These are phyloP conservation scores for Heritiera littoralis DNA, from an alignment of 345 rosid species.

Conservation along the genomic window DNA sequence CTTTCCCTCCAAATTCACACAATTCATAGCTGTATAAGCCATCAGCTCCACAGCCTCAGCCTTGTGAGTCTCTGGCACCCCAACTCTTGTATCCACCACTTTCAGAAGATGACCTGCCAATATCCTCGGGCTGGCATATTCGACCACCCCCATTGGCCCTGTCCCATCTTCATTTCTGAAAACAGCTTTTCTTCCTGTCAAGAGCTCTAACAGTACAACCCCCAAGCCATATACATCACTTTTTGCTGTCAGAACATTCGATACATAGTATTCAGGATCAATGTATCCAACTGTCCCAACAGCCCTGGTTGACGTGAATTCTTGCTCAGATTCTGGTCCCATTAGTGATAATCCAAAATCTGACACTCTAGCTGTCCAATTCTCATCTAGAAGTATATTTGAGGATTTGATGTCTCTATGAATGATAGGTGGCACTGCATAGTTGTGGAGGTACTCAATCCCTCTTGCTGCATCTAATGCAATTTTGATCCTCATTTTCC, in stretches of 20 bases:
- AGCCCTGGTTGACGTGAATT: conserved; percentile 42
- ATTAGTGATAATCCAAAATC: conserved; percentile 63
- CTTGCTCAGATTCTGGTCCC: conserved; percentile 48
- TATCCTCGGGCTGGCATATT: conserved; percentile 41
- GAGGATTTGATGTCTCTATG: conserved; percentile 79
- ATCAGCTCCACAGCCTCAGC: conserved; percentile 48
- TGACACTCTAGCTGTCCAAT: conserved; percentile 61
- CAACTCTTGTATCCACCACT: conserved; percentile 48
- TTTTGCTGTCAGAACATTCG: conserved; percentile 48
- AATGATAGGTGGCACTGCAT: conserved; percentile 64
- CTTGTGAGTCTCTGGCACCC: conserved; percentile 35
- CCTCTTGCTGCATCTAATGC: conserved; percentile 65
- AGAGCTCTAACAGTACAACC: conserved; percentile 57
- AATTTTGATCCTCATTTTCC: conserved; percentile 65
- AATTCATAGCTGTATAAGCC: conserved; percentile 46
- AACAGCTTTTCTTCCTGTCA: conserved; percentile 60
- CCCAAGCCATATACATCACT: conserved; percentile 69
- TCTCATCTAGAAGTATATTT: conserved; percentile 53
- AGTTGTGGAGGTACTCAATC: conserved; percentile 62
- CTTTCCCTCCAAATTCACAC: conserved; percentile 56
- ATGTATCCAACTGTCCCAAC: conserved; percentile 71
- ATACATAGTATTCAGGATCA: conserved; percentile 67
- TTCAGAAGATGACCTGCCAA: conserved; percentile 32
- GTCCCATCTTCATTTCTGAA: conserved; percentile 38
- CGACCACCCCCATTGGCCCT: conserved; percentile 45